Evolutionary conservation across 768 basidiomycete genomes (phyloP).

Genomic region (Tricholoma hemisulphureum): DNA sequence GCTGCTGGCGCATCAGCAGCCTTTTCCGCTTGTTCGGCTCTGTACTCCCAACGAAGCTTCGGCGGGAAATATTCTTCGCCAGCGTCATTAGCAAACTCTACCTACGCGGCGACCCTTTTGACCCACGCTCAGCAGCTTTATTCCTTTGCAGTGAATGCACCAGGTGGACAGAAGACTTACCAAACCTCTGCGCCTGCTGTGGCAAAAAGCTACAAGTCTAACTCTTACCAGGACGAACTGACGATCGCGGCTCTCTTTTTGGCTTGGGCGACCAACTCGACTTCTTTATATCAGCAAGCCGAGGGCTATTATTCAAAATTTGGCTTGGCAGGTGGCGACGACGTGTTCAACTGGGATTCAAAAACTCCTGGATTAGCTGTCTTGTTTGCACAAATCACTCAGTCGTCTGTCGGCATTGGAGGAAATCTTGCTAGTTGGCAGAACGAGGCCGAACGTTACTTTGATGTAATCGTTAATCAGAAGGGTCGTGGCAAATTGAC

Average conservation of each 20-base stretch:
- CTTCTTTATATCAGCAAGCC: conserved; percentile 60
- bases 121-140: conserved; percentile 76
- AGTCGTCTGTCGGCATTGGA: conserved; percentile 50
- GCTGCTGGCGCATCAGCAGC: conserved; percentile 84
- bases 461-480: conserved; percentile 67
- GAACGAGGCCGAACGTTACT: conserved; percentile 65
- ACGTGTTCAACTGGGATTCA: conserved; percentile 88
- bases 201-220: conserved; percentile 66
- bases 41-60: conserved; percentile 67
- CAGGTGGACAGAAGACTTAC: conserved; percentile 59
- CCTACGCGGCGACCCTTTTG: conserved; percentile 70
- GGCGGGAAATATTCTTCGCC: conserved; percentile 50
- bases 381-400: conserved; percentile 71
- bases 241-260: conserved; percentile 75
- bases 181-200: conserved; percentile 68
- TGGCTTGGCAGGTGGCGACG: conserved; percentile 47
- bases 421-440: conserved; percentile 69
- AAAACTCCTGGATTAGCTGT: conserved; percentile 76
- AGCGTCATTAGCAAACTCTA: conserved; percentile 66
- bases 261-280: conserved; percentile 64
- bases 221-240: conserved; percentile 71
- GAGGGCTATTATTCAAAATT: conserved; percentile 58
- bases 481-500: conserved; percentile 58
- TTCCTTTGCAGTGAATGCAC: conserved; percentile 68
- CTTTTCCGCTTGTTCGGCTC: conserved; percentile 80